Conservation (phyloP, 169 alveolate genomes). For the Plasmodium vinckei region DNA sequence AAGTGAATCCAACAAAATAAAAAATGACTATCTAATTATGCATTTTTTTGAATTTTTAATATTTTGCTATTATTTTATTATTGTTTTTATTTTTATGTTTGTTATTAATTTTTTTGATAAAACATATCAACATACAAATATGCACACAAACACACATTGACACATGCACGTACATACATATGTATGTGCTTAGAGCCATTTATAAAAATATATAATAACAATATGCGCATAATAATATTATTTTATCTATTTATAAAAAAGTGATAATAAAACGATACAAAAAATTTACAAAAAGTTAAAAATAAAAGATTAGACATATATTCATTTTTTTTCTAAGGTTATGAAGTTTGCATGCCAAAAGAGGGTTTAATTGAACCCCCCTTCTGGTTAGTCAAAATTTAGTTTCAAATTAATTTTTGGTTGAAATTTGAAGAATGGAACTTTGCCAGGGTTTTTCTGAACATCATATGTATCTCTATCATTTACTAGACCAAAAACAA, state of each 20-base stretch:
- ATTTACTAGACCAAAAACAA: slow-evolving; percentile 79
- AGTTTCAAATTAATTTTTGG: slow-evolving; percentile 82
- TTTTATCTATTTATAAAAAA: too few relatives aligned
- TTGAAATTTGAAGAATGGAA: slow-evolving; percentile 80
- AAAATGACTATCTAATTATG: neutral
- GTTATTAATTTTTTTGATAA: neutral
- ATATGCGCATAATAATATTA: too few relatives aligned
- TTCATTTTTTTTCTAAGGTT: too few relatives aligned
- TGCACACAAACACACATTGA: neutral
- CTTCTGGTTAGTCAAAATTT: slow-evolving; percentile 36
- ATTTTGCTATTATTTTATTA: neutral
- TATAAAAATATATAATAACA: neutral
- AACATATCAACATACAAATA: neutral
- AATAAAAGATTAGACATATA: too few relatives aligned
- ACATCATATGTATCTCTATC: slow-evolving; percentile 81
- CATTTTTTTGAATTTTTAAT: neutral
- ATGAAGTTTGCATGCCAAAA: too few relatives aligned
- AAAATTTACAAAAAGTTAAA: too few relatives aligned
- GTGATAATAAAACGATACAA: too few relatives aligned
- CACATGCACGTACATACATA: neutral
- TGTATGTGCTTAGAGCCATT: neutral
- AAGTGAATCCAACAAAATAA: neutral
- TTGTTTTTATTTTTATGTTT: neutral
- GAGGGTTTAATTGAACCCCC: too few relatives aligned
- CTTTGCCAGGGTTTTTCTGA: slow-evolving; percentile 78